A percentile compares a stretch with the other conserved stretches of the same genome.
Evolutionary conservation across 768 basidiomycete species (phyloP).

Genomic region (Mycena latifolia): DNA sequence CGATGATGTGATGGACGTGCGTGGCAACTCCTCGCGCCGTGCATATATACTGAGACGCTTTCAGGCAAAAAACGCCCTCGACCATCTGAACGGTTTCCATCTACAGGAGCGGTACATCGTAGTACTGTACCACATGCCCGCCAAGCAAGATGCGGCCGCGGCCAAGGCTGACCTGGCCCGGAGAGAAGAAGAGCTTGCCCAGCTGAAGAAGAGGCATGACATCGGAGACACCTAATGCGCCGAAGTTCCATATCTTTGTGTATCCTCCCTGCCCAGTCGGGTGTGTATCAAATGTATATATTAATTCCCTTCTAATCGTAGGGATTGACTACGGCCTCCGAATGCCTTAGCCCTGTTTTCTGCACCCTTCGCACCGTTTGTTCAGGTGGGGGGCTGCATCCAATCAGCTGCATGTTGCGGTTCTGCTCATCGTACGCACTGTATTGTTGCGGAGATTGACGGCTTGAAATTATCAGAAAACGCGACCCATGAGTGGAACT

Average conservation of each 20-base stretch:
- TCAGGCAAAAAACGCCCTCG: slow-evolving; percentile 96
- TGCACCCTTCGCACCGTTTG: slow-evolving; percentile 68
- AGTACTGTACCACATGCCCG: slow-evolving; percentile 97
- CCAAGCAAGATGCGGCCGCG: slow-evolving; percentile 95
- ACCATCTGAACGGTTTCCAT: slow-evolving; percentile 98
- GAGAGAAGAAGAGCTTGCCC: slow-evolving; percentile 90
- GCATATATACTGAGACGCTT: slow-evolving; percentile 28
- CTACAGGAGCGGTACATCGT: slow-evolving; percentile 98
- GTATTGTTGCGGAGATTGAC: slow-evolving; percentile 76
- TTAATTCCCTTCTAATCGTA: slow-evolving; percentile 27
- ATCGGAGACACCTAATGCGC: slow-evolving; percentile 76
- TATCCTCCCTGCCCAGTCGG: slow-evolving; percentile 28
- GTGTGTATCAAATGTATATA: slow-evolving; percentile 35
- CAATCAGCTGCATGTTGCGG: slow-evolving; percentile 29
- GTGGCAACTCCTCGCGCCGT: slow-evolving; percentile 39
- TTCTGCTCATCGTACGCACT: slow-evolving; percentile 47
- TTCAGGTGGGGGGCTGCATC: slow-evolving; percentile 69
- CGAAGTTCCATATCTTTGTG: slow-evolving; percentile 24
- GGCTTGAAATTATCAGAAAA: slow-evolving; percentile 51
- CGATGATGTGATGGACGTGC: slow-evolving; percentile 95
- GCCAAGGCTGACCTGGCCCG: slow-evolving; percentile 93
- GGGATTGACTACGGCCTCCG: slow-evolving; percentile 6
- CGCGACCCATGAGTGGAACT: slow-evolving; percentile 4
- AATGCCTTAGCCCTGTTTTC: slow-evolving; percentile 6
- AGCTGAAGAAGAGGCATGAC: slow-evolving; percentile 88